Conservation (phyloP, 257 asterid species). For the Echites panduratus region DNA sequence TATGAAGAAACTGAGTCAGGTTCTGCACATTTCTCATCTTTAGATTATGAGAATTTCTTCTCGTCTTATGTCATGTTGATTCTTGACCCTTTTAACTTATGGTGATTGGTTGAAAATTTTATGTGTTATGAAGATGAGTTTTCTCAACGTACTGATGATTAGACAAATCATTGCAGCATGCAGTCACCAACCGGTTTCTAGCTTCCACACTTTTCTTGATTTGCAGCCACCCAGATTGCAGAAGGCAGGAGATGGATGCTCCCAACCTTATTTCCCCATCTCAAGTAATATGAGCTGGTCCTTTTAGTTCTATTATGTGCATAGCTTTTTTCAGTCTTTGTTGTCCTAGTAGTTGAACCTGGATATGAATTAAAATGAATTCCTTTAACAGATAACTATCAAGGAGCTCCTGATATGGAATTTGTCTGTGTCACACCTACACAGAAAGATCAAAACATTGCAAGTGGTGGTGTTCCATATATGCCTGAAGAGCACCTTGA, state of each 20-base stretch:
- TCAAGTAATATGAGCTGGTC: conserved; percentile 28
- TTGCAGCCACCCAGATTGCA: conserved; percentile 24
- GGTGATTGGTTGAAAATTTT: background rate
- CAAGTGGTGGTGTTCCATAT: conserved; percentile 33
- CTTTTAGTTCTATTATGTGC: conserved; percentile 11
- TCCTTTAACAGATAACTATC: conserved; percentile 47
- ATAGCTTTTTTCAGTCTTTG: background rate
- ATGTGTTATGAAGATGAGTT: conserved; percentile 6
- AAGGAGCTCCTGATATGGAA: conserved; percentile 39
- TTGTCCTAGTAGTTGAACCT: conserved; percentile 6
- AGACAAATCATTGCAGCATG: conserved; percentile 48
- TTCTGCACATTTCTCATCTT: conserved; percentile 16
- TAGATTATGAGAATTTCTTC: background rate
- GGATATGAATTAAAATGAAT: conserved; percentile 16
- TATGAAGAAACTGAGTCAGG: conserved; percentile 97
- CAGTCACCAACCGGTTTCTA: conserved; percentile 56
- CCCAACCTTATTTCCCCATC: conserved; percentile 27
- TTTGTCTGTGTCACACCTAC: conserved; percentile 34
- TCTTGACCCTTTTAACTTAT: background rate
- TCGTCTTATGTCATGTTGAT: background rate
- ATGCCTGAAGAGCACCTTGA: conserved; percentile 35
- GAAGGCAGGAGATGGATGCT: conserved; percentile 26
- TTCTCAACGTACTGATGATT: conserved; percentile 19
- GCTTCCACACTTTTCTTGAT: conserved; percentile 34
- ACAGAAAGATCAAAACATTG: conserved; percentile 25